These are phyloP conservation scores for Boletus subparvulus DNA, from an alignment of 768 basidiomycete species.

Conservation along the genomic window DNA sequence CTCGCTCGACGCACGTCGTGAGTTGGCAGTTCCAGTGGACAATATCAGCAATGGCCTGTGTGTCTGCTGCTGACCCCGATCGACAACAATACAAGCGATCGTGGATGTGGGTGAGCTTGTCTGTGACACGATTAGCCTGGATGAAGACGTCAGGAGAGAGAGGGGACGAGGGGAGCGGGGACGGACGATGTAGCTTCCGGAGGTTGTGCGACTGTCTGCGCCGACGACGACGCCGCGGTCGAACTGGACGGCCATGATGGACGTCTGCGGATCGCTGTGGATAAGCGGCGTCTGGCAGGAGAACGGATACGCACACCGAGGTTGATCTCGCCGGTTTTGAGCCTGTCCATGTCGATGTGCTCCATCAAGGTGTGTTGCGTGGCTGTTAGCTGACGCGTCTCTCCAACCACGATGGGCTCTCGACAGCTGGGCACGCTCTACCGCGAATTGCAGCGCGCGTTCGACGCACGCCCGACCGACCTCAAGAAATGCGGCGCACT, in stretches of 20 bases:
- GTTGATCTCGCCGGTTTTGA: slow-evolving; percentile 96
- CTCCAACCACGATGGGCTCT: slow-evolving; percentile 44
- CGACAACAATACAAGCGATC: slow-evolving; percentile 99
- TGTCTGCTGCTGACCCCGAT: slow-evolving; percentile 96
- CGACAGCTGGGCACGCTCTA: slow-evolving; percentile 59
- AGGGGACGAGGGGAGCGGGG: background rate
- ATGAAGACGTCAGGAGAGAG: background rate
- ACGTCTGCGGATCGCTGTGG: slow-evolving; percentile 60
- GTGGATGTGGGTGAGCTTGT: slow-evolving; percentile 95
- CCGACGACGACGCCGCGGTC: slow-evolving; percentile 93
- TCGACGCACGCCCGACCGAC: slow-evolving; percentile 63
- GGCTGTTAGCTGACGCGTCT: slow-evolving; percentile 54
- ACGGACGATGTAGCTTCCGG: slow-evolving; percentile 91
- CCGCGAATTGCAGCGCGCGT: slow-evolving; percentile 64
- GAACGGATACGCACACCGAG: slow-evolving; percentile 69
- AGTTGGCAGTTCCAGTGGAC: slow-evolving; percentile 83
- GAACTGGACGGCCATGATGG: slow-evolving; percentile 99
- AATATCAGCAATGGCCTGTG: slow-evolving; percentile 91
- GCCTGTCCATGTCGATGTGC: slow-evolving; percentile 76
- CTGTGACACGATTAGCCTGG: slow-evolving; percentile 96
- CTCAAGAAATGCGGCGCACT: slow-evolving; percentile 63
- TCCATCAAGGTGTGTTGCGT: slow-evolving; percentile 40
- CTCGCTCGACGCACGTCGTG: slow-evolving; percentile 51
- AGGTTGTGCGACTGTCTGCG: slow-evolving; percentile 96
- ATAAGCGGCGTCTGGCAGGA: background rate